Evolutionary conservation across 2,329 filamentous ascomycete genomes (phyloP).

Genomic region (Fusarium sp.): DNA sequence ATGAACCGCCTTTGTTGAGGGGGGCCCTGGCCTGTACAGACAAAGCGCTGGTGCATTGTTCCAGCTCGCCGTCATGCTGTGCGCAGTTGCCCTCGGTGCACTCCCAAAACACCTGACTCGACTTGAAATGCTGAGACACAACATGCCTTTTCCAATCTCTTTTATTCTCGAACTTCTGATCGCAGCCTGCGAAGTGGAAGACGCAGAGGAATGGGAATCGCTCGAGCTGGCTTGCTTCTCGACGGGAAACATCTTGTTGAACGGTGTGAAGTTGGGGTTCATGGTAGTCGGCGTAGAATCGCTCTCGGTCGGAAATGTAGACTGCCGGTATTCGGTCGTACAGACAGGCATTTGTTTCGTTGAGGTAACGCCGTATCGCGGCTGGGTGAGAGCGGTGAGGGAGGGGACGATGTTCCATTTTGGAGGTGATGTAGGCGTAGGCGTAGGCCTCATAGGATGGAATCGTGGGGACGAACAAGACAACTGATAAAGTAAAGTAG

Average conservation of each 20-base stretch:
- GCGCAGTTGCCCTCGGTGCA: rapidly evolving
- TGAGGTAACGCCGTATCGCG: rapidly evolving
- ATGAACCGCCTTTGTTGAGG: too few relatives aligned
- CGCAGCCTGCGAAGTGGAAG: background rate
- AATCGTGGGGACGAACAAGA: too few relatives aligned
- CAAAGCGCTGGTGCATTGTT: too few relatives aligned
- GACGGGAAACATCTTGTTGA: rapidly evolving
- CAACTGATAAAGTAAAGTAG: too few relatives aligned
- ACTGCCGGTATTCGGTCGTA: background rate
- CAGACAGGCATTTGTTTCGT: background rate
- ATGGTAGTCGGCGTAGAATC: background rate
- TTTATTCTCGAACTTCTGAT: rapidly evolving
- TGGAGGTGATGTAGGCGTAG: background rate
- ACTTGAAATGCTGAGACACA: rapidly evolving
- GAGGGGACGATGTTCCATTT: background rate
- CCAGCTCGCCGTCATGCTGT: too few relatives aligned
- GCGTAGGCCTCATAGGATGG: too few relatives aligned
- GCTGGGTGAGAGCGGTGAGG: rapidly evolving
- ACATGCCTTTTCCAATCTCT: rapidly evolving
- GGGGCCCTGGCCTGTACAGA: too few relatives aligned
- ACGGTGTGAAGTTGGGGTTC: rapidly evolving
- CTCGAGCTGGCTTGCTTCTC: too few relatives aligned
- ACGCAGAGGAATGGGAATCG: background rate
- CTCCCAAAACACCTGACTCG: rapidly evolving
- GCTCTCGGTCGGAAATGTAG: rapidly evolving